Evolutionary conservation across 495 filamentous ascomycete genomes (phyloP), one percentile per base, ranked within the genome.

Genomic region (Copromyces sp.): DNA sequence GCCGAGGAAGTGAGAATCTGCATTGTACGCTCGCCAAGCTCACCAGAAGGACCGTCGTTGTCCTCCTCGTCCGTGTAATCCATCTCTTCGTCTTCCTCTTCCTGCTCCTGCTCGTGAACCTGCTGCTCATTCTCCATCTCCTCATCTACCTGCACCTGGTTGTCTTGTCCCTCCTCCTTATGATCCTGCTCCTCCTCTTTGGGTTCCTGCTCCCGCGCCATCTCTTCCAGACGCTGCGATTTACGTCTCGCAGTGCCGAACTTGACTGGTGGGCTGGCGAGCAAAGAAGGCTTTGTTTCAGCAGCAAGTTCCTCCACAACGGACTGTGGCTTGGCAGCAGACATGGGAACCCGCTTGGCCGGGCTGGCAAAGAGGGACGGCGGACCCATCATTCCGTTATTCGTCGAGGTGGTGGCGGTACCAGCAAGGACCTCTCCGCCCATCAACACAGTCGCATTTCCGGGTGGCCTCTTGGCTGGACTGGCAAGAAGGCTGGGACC

Each of bases 211-310:
- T n/a, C 16, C 8, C 35, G 59, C 12, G 53, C 39, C 20, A 65
- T 41, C n/a, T 75, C 71, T 14, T 73, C 29, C 38, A 61, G 53
- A 32, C 37, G 70, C 20, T 65, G 53, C 53, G 53, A 65, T 29
- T 65, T 65, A 29, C 53, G 53, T 37, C 53, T 65, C 5, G 53
- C 53, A 65, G 53, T 65, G 7, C 53, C 29, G 53, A 65, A 65
- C 29, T 65, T 65, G 53, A 65, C 53, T 35, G 53, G 29, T 32
- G 53, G 53, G 53, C 53, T 65, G 53, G 53, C 29, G 32, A 88
- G 79, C 39, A 84, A 76, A 4, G 83, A 80, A 3, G 69, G 68
- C 76, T 85, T 87, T 3, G 35, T 4, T 17, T 71, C 53, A 20
- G 32, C 70, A 17, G 29, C 53, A 65, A 65, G 12, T 37, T 35